Conservation (phyloP, 352 stramenopile genomes). For the Phytopythium kandeliae region DNA sequence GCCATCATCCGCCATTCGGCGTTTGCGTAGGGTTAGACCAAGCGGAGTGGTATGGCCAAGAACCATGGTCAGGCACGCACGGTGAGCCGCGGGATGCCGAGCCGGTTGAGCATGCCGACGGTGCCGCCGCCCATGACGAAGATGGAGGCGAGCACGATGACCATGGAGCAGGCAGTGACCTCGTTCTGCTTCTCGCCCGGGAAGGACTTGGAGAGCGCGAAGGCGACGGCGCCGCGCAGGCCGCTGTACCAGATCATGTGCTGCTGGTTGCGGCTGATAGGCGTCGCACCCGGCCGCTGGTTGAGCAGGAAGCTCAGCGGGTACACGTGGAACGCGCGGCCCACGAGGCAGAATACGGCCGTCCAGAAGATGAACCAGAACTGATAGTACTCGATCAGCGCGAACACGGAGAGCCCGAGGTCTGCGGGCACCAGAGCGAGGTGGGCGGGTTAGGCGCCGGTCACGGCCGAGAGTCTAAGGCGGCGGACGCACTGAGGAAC, state of each 20-base stretch:
- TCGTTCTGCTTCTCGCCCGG: slow-evolving; percentile 79
- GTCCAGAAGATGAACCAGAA: slow-evolving; percentile 87
- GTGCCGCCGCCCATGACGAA: slow-evolving; percentile 90
- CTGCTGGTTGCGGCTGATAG: slow-evolving; percentile 85
- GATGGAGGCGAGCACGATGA: slow-evolving; percentile 90
- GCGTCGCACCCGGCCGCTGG: slow-evolving; percentile 38
- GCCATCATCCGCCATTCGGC: no score
- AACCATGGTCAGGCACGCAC: slow-evolving; percentile 23
- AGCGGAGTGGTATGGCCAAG: no score
- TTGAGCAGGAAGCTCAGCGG: slow-evolving; percentile 77
- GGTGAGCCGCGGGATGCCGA: slow-evolving; percentile 82
- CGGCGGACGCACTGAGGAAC: slow-evolving; percentile 90
- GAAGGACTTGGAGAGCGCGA: slow-evolving; percentile 89
- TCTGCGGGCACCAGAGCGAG: no score
- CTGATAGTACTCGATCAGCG: slow-evolving; percentile 67
- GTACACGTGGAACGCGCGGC: slow-evolving; percentile 84
- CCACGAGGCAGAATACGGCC: slow-evolving; percentile 79
- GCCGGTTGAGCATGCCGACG: slow-evolving; percentile 79
- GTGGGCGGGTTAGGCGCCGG: no score
- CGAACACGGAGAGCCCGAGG: slow-evolving; percentile 88
- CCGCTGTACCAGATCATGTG: slow-evolving; percentile 95
- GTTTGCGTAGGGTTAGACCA: no score
- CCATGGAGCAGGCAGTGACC: slow-evolving; percentile 88
- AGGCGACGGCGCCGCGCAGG: slow-evolving; percentile 91
- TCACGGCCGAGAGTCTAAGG: no score